Percentiles rank a stretch among this genome's conserved stretches.
Evolutionary conservation across 73 alveolate genomes (phyloP).

Genomic region (Tetrahymena thermophila): DNA sequence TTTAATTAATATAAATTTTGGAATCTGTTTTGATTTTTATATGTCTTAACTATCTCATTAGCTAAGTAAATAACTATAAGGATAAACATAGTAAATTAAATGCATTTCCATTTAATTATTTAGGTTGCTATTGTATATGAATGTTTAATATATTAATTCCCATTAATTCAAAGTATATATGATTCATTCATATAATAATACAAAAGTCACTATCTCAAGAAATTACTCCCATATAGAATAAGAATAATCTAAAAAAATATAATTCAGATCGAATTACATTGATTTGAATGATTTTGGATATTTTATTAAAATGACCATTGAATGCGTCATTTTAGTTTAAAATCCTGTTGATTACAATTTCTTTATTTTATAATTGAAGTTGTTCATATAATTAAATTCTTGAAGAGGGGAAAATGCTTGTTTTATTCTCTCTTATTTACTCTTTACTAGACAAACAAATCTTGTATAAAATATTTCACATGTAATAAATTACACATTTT

Average conservation of each 20-base stretch:
- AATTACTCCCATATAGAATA: background rate
- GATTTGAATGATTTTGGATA: background rate
- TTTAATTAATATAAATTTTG: background rate
- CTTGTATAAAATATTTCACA: background rate
- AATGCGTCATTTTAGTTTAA: background rate
- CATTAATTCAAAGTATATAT: background rate
- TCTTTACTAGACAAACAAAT: background rate
- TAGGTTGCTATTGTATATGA: background rate
- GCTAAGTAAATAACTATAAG: background rate
- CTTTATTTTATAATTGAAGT: background rate
- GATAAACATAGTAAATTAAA: background rate
- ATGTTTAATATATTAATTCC: background rate
- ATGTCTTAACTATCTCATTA: background rate
- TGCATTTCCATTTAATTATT: background rate
- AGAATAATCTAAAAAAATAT: background rate
- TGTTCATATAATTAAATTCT: background rate
- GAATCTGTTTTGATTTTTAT: background rate
- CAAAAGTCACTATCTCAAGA: background rate
- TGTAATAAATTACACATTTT: too few species aligned
- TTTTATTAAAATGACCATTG: background rate
- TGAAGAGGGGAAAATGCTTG: background rate
- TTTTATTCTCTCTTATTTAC: background rate
- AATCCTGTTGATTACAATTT: background rate
- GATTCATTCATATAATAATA: too few species aligned
- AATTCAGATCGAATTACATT: background rate